Base-by-base conservation (phyloP, 1,284 basidiomycete species). In the Pyrrhoderma noxium region DNA sequence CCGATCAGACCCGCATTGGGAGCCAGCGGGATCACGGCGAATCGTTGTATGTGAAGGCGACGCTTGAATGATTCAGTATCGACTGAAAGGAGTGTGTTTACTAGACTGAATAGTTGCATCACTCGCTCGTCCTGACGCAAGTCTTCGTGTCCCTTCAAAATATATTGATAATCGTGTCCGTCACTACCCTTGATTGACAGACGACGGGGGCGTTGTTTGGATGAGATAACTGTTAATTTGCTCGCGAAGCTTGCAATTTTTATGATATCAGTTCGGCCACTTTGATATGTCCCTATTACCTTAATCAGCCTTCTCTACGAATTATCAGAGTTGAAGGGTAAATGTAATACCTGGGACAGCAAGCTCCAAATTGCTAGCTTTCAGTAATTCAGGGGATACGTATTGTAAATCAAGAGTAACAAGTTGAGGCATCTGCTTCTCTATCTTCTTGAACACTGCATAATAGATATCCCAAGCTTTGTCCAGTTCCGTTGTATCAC, bases 381-480 rank as follows among this genome's bases (percentile, higher is more conserved):
- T 91, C 52, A 99, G 74, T 16, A 99, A 72, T 62, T 87, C 85
- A 3, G 96, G 96, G 31, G 96, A 98, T 7, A 98, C 95, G 60
- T 97, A 97, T 78, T 99, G 95, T 59, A 99, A 71, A 65, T 99
- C 96, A 48, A 99, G 77, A 3, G 92, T 89, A 27, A 89, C 93
- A 40, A 97, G 75, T 51, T 89, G 80, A 25, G 93, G 91, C 49
- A 99, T 69, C 62, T 94, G 93, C 69, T 96, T 97, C 64, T 96
- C 89, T 54, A 99, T 88, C 65, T 93, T 93, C 70, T 93, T 91
- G 76, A 99, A 99, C 27, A 97, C 83, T 47, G 85, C 84, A 63
- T 97, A 99, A 70, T 99, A 99, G 25, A 99, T 90, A 63, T 99
- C 96, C 96, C 96, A 99, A n/a, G 96, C 96, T 65, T 92, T 93